These are phyloP conservation scores for Pythium dissotocum DNA, from an alignment of 352 stramenopile genomes.

Conservation along the genomic window DNA sequence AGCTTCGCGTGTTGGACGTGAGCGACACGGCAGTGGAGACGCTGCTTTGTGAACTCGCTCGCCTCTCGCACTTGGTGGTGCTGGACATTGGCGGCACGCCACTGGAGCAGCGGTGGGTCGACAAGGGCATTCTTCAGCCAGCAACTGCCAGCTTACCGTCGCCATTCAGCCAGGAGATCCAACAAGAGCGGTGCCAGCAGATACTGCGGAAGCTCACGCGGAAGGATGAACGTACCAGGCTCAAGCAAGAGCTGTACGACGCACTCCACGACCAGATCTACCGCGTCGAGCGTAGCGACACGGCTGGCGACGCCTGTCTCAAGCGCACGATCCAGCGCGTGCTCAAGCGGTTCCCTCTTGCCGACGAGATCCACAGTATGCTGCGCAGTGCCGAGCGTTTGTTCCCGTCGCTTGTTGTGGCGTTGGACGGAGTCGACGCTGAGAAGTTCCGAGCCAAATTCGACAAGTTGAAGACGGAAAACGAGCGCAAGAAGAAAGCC, in stretches of 20 bases:
- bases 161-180: constrained; percentile 7
- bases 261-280: constrained; percentile 62
- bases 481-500: constrained; percentile 75
- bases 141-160: neutral
- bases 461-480: constrained; percentile 43
- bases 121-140: constrained; percentile 51
- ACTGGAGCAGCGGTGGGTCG: constrained; percentile 52
- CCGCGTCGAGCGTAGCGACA: constrained; percentile 47
- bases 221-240: constrained; percentile 61
- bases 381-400: constrained; percentile 81
- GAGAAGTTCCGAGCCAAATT: constrained; percentile 36
- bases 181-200: constrained; percentile 41
- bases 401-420: constrained; percentile 47
- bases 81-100: constrained; percentile 78
- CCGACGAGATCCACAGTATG: constrained; percentile 76
- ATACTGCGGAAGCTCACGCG: constrained; percentile 55
- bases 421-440: constrained; percentile 34
- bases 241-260: constrained; percentile 62
- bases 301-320: constrained; percentile 24
- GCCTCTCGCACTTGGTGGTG: constrained; percentile 54
- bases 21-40: constrained; percentile 60
- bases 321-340: constrained; percentile 47
- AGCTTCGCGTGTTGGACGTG: constrained; percentile 74
- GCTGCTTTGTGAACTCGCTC: constrained; percentile 69
- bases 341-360: constrained; percentile 59